phyloP scores from a whole-genome alignment of 2,329 filamentous ascomycete species.

The Hyphodiscus sp. region DNA sequence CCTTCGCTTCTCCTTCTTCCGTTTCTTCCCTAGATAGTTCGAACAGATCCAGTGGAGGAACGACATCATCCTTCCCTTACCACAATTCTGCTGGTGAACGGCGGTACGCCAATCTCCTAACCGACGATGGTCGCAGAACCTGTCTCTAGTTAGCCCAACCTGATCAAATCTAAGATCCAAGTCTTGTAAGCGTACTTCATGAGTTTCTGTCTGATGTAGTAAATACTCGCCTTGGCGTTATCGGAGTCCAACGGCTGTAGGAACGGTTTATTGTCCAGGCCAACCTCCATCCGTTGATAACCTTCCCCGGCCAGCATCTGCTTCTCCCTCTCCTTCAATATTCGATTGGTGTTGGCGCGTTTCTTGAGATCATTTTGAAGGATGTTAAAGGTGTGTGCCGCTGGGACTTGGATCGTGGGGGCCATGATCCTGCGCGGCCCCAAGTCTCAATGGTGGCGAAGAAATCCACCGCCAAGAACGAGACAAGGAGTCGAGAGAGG shows the following conservation, averaged over 20 bases:
- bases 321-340: conserved; percentile 11
- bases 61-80: conserved; percentile 23
- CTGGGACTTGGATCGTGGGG: no score
- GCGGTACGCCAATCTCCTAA: conserved; percentile 14
- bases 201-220: conserved; percentile 22
- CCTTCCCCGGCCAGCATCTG: conserved; percentile 2
- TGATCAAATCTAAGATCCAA: background rate
- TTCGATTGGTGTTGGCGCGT: conserved; percentile 3
- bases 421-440: no score
- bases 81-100: conserved; percentile 15
- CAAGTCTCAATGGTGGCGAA: no score
- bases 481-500: no score
- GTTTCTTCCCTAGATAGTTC: conserved; percentile 8
- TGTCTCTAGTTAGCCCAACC: conserved; percentile 6
- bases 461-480: no score
- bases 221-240: conserved; percentile 21
- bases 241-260: conserved; percentile 12
- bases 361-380: conserved; percentile 3
- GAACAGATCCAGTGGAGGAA: conserved; percentile 24
- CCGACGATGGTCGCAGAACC: conserved; percentile 6
- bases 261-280: conserved; percentile 14
- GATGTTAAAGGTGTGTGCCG: background rate
- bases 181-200: conserved; percentile 11
- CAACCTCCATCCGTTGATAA: conserved; percentile 11
- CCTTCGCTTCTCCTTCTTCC: background rate